Percentiles rank a stretch among this genome's conserved stretches.
Evolutionary conservation across 192 early-diverging fungal species (phyloP).

Genomic region (Rhizophagus clarus): DNA sequence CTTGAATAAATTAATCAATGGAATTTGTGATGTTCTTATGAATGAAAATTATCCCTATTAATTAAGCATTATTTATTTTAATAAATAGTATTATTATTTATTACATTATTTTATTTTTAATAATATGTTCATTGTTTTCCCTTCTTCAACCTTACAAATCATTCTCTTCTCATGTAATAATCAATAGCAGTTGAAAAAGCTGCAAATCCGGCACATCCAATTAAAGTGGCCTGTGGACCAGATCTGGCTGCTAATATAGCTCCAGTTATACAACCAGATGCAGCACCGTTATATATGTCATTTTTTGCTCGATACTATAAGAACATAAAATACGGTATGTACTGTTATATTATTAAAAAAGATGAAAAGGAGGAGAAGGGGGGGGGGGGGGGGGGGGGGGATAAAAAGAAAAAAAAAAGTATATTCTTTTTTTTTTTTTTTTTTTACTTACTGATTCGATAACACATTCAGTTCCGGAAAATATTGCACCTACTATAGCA

Average conservation of each 20-base stretch:
- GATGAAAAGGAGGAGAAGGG: too few species aligned
- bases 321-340: background rate
- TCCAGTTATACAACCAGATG: conserved; percentile 92
- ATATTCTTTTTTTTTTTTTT: too few species aligned
- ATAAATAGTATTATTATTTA: too few species aligned
- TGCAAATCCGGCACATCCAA: conserved; percentile 92
- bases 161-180: conserved; percentile 75
- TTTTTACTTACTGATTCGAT: conserved; percentile 79
- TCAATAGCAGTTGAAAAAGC: conserved; percentile 95
- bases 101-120: too few species aligned
- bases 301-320: conserved; percentile 86
- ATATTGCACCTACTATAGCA: conserved; percentile 89
- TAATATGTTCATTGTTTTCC: too few species aligned
- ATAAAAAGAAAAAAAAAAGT: too few species aligned
- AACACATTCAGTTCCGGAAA: conserved; percentile 90
- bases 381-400: too few species aligned
- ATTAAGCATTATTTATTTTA: too few species aligned
- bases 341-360: too few species aligned
- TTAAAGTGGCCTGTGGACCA: conserved; percentile 73
- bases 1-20: background rate
- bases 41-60: too few species aligned
- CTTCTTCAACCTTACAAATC: background rate
- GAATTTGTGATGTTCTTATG: background rate
- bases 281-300: conserved; percentile 88
- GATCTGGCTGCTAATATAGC: conserved; percentile 75